Evolutionary conservation across 1,139 yeast genomes (phyloP).

Genomic region (Taphrina sp.): DNA sequence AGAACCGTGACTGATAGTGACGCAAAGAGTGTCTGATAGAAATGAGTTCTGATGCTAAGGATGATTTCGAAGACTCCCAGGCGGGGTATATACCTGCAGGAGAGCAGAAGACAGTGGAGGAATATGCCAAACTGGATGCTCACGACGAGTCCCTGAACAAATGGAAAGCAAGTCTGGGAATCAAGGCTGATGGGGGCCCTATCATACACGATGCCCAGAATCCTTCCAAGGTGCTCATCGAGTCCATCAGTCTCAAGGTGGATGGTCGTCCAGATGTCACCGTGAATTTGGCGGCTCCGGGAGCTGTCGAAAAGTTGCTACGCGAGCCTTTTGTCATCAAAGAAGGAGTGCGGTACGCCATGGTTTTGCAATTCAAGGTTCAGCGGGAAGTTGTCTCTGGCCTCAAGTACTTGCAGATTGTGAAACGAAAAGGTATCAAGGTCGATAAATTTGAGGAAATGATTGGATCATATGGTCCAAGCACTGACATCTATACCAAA

Average conservation of each 20-base stretch:
- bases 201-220: constrained; percentile 47
- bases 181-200: constrained; percentile 51
- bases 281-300: constrained; percentile 23
- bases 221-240: constrained; percentile 61
- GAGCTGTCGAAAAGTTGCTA: constrained; percentile 45
- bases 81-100: constrained; percentile 42
- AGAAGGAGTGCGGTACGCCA: constrained; percentile 72
- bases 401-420: constrained; percentile 75
- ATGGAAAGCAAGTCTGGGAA: constrained; percentile 90
- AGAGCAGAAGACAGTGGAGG: constrained; percentile 81
- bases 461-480: constrained; percentile 63
- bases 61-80: constrained; percentile 23
- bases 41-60: too few relatives aligned
- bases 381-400: constrained; percentile 94
- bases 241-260: constrained; percentile 51
- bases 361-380: constrained; percentile 73
- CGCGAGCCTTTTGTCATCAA: constrained; percentile 69
- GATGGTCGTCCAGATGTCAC: constrained; percentile 33
- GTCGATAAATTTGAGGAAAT: constrained; percentile 87
- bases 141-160: constrained; percentile 87
- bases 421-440: constrained; percentile 82
- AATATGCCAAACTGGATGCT: constrained; percentile 74
- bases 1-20: too few relatives aligned
- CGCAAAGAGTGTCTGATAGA: too few relatives aligned
- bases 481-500: constrained; percentile 55